phyloP scores from a whole-genome alignment of 352 stramenopile genomes.

The Blastocystis sp. region DNA sequence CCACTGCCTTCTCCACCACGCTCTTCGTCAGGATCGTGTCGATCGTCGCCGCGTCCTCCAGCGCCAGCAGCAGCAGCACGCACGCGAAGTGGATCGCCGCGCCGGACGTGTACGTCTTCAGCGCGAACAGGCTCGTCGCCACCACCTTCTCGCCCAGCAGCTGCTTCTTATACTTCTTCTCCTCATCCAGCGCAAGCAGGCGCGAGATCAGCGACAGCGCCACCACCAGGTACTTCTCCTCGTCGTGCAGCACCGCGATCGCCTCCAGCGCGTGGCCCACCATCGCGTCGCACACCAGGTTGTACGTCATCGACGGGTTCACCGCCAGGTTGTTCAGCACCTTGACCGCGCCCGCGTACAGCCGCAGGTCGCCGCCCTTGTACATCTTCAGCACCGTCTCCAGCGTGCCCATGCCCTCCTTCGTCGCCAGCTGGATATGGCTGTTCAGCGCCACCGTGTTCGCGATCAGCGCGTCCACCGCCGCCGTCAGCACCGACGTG shows the following conservation, averaged over 20 bases:
- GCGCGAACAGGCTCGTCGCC: not conserved
- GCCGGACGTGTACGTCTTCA: slow-evolving; percentile 14
- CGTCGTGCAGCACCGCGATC: not conserved
- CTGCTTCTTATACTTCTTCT: slow-evolving; percentile 24
- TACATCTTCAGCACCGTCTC: slow-evolving; percentile 40
- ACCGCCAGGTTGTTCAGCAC: slow-evolving; percentile 46
- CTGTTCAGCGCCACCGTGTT: slow-evolving; percentile 20
- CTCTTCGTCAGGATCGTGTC: not conserved
- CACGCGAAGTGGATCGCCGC: slow-evolving; percentile 20
- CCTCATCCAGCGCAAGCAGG: slow-evolving; percentile 2
- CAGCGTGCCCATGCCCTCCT: slow-evolving; percentile 24
- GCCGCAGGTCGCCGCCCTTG: not conserved
- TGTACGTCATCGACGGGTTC: slow-evolving; percentile 39
- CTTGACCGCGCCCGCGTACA: slow-evolving; percentile 51
- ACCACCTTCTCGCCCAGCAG: slow-evolving; percentile 27
- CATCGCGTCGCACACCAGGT: not conserved
- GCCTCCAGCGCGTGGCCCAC: slow-evolving; percentile 30
- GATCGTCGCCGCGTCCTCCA: slow-evolving; percentile 15
- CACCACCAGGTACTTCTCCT: slow-evolving; percentile 56
- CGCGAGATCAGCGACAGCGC: slow-evolving; percentile 37
- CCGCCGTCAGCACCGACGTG: not conserved
- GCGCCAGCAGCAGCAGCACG: slow-evolving; percentile 30
- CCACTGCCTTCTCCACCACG: not conserved
- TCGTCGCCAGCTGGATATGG: slow-evolving; percentile 43
- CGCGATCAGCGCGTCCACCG: slow-evolving; percentile 12